Percentiles rank a stretch among this genome's conserved stretches.
These are phyloP conservation scores for Aspergillus unguis DNA, from an alignment of 2,329 filamentous ascomycete genomes.

Conservation along the genomic window DNA sequence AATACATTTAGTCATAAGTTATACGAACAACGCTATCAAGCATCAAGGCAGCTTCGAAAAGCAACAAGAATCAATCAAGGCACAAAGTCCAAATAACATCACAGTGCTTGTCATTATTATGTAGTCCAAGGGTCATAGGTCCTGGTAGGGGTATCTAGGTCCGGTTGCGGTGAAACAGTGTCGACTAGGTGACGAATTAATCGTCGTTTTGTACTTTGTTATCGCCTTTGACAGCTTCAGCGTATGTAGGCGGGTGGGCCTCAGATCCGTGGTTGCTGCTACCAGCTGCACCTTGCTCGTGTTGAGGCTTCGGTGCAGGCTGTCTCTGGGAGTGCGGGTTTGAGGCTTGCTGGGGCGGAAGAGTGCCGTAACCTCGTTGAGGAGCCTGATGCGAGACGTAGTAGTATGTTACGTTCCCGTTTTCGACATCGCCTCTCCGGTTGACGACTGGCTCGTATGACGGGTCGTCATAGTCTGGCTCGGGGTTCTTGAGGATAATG, in stretches of 20 bases:
- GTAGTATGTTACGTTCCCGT: slow-evolving; percentile 67
- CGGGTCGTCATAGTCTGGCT: slow-evolving; percentile 59
- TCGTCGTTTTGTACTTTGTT: slow-evolving; percentile 78
- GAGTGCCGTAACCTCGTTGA: slow-evolving; percentile 40
- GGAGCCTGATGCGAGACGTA: slow-evolving; percentile 59
- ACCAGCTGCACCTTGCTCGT: slow-evolving; percentile 23
- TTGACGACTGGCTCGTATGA: slow-evolving; percentile 62
- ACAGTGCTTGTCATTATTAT: not conserved
- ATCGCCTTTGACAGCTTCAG: slow-evolving; percentile 84
- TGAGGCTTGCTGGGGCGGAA: slow-evolving; percentile 28
- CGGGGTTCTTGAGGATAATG: slow-evolving; percentile 89
- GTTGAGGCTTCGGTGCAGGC: slow-evolving; percentile 22
- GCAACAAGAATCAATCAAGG: not conserved
- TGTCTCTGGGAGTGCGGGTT: slow-evolving; percentile 12
- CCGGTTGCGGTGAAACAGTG: not conserved
- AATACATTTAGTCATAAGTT: not conserved
- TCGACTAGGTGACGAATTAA: slow-evolving; percentile 31
- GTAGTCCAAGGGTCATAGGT: not conserved
- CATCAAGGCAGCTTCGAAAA: not conserved
- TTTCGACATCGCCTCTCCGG: slow-evolving; percentile 35
- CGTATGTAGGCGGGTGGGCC: slow-evolving; percentile 74
- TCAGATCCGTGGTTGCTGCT: slow-evolving; percentile 34
- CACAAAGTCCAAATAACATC: not conserved
- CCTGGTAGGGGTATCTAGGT: slow-evolving; percentile 5
- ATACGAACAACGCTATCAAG: not conserved